These are phyloP conservation scores for Podospora didyma DNA, from an alignment of 495 filamentous ascomycete genomes.

Conservation along the genomic window DNA sequence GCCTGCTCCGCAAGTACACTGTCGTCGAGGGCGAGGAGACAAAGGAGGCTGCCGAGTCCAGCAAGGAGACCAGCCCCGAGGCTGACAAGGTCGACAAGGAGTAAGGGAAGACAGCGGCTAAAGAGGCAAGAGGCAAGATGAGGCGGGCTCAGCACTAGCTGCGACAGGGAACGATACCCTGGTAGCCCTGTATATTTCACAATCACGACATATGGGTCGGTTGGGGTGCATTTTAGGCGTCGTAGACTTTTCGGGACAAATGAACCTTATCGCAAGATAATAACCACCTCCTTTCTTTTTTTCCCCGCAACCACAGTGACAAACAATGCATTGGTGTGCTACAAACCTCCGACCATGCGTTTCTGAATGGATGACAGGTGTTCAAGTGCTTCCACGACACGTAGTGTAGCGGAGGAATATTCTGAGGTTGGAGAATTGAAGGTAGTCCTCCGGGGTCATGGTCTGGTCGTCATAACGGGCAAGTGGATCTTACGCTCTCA, in stretches of 20 bases:
- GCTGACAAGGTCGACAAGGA: neutral
- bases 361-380: no score
- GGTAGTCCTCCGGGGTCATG: no score
- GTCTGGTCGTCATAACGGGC: no score
- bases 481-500: neutral
- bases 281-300: neutral
- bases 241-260: neutral
- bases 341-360: no score
- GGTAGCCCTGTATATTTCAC: neutral
- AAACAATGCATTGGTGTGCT: no score
- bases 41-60: neutral
- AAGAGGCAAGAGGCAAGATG: neutral
- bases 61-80: neutral
- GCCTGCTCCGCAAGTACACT: constrained; percentile 17
- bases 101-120: neutral
- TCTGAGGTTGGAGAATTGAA: no score
- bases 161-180: neutral
- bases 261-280: neutral
- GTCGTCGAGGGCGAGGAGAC: neutral
- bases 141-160: neutral
- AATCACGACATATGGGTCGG: neutral
- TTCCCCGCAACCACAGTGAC: neutral
- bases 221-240: neutral
- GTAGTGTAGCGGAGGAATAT: no score
- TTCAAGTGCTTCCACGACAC: no score